Percentiles rank a stretch among this genome's conserved stretches.
Evolutionary conservation across 225 moss, liverwort and hornwort species (phyloP).

Genomic region (Lunularia cruciata): DNA sequence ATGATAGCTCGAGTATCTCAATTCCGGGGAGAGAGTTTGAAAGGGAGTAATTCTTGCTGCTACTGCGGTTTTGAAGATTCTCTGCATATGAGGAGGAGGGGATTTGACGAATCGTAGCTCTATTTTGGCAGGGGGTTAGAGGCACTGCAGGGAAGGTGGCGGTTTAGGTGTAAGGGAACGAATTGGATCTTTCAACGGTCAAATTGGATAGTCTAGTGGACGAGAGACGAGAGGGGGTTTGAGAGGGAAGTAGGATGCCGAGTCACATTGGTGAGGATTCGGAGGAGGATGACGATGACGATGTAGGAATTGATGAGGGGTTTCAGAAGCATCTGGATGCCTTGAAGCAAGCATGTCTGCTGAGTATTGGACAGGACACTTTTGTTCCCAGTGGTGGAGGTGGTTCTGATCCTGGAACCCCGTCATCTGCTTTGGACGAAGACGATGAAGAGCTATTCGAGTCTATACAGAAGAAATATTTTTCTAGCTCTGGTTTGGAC

Average conservation of each 20-base stretch:
- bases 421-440: conserved; percentile 24
- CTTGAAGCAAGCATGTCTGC: conserved; percentile 43
- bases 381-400: conserved; percentile 21
- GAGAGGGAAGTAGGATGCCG: neutral
- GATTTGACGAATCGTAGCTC: too few species aligned
- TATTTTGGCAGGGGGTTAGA: too few species aligned
- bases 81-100: too few species aligned
- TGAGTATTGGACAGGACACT: conserved; percentile 24
- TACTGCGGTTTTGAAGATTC: too few species aligned
- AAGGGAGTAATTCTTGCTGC: too few species aligned
- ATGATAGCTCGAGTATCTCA: too few species aligned
- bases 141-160: too few species aligned
- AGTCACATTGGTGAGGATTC: conserved; percentile 17
- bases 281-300: conserved; percentile 32
- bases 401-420: conserved; percentile 8
- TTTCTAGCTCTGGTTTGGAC: conserved; percentile 1
- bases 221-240: too few species aligned
- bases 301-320: conserved; percentile 25
- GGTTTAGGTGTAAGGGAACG: too few species aligned
- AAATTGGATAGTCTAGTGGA: too few species aligned
- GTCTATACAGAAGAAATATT: conserved; percentile 36
- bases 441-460: conserved; percentile 38
- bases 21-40: too few species aligned
- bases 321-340: conserved; percentile 41
- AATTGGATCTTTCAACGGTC: too few species aligned